Base-by-base conservation (phyloP, 2,329 filamentous ascomycete genomes). In the Thielaviopsis euricoi region DNA sequence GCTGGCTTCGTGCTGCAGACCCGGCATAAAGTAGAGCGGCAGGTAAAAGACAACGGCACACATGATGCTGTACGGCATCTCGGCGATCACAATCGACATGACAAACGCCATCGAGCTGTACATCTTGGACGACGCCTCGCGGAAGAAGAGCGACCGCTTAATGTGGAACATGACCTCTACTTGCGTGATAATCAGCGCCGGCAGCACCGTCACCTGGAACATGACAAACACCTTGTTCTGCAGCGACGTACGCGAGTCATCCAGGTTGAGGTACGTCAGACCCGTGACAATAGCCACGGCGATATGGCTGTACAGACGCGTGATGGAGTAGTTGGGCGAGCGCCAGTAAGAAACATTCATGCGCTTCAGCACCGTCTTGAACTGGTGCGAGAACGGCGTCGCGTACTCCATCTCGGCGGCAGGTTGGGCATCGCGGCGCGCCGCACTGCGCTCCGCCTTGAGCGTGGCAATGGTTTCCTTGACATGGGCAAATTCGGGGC, bases 221-320 rank as follows among this genome's bases (percentile, higher is more conserved):
- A 93, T 87, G 69, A 91, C 81, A 70, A 95, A 95, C 62, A 95
- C 79, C 61, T 85, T 83, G 73, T 93, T 87, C 69, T 95, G 89
- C 4, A 95, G 76, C 1, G 85, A 87, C 1, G 83, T 73, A 10
- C 85, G 80, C 2, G 85, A 89, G 65, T 89, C 71, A 66, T 91
- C 83, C 9, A 95, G 79, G 61, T 88, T 79, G 53, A 94, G 74
- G 68, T 86, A 95, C 37, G 85, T 85, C 13, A 95, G 76, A 64
- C 89, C 89, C 0, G 85, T 88, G 58, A 94, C 72, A 15, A 95
- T 66, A 1, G 86, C 84, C 62, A 95, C 86, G 61, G 82, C 79
- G 60, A 91, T 74, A 67, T 95, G 89, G 66, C 86, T 90, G 75
- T 91, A 94, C 19, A 95, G 74, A 19, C 89, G 81, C 0, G 89